phyloP scores from a whole-genome alignment of 2,329 filamentous ascomycete species.

The Fusarium sp. region DNA sequence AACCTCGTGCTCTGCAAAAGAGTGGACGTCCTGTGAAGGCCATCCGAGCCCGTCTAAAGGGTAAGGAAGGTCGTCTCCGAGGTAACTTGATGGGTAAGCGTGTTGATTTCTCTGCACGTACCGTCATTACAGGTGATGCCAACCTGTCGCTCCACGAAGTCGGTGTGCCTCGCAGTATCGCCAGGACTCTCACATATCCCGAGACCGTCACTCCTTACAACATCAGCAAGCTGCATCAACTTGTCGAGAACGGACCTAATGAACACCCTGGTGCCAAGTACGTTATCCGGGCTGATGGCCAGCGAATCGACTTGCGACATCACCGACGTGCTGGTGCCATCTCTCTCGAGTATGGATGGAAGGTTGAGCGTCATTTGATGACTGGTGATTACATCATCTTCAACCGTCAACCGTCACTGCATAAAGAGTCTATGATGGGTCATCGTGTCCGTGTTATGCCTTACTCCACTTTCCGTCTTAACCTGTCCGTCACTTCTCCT shows the following conservation, averaged over 20 bases:
- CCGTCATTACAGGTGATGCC: conserved; percentile 98
- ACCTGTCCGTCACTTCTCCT: conserved; percentile 95
- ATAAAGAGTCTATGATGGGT: conserved; percentile 99
- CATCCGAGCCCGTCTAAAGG: conserved; percentile 96
- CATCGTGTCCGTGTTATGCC: conserved; percentile 98
- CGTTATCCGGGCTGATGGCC: conserved; percentile 92
- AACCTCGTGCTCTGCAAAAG: conserved; percentile 95
- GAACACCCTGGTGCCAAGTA: conserved; percentile 97
- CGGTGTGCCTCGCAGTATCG: conserved; percentile 93
- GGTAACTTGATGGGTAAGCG: conserved; percentile 99
- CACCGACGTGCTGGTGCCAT: conserved; percentile 89
- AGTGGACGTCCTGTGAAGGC: conserved; percentile 96
- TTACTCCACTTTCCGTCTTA: conserved; percentile 97
- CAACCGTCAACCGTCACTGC: conserved; percentile 98
- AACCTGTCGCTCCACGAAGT: conserved; percentile 97
- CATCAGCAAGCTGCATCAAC: conserved; percentile 87
- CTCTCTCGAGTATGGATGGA: conserved; percentile 94
- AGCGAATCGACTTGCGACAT: conserved; percentile 93
- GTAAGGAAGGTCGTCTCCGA: conserved; percentile 96
- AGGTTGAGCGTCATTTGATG: conserved; percentile 95
- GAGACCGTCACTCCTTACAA: conserved; percentile 99
- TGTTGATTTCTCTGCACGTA: conserved; percentile 99
- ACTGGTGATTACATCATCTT: conserved; percentile 99
- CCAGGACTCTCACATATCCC: conserved; percentile 91
- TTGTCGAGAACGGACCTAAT: conserved; percentile 93